phyloP scores from a whole-genome alignment of 2,329 filamentous ascomycete genomes.

The Huntiella abstrusa region DNA sequence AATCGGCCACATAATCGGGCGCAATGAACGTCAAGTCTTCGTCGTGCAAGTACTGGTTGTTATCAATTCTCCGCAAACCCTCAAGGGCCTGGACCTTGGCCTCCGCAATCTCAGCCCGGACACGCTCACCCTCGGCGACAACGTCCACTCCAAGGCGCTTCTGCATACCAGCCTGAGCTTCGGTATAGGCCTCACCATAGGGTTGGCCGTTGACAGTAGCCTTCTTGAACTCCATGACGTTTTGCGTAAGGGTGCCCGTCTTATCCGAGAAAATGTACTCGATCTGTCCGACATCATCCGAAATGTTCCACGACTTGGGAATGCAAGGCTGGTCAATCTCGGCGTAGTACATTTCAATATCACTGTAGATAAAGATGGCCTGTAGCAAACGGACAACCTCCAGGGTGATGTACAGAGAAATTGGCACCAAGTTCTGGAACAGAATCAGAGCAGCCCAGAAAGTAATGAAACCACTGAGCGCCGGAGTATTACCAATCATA shows the following conservation, averaged over 20 bases:
- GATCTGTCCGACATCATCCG: conserved; percentile 91
- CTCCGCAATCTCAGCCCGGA: conserved; percentile 57
- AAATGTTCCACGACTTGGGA: conserved; percentile 98
- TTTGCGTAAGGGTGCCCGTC: conserved; percentile 92
- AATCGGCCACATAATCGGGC: conserved; percentile 69
- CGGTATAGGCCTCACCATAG: conserved; percentile 94
- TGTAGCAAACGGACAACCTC: conserved; percentile 89
- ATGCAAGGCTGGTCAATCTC: conserved; percentile 85
- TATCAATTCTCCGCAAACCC: conserved; percentile 54
- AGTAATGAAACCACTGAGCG: conserved; percentile 78
- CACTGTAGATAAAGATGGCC: conserved; percentile 94
- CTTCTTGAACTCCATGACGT: conserved; percentile 99
- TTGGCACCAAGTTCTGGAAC: conserved; percentile 97
- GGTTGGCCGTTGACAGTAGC: conserved; percentile 88
- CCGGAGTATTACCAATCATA: conserved; percentile 55
- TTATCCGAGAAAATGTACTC: conserved; percentile 99
- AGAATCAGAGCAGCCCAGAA: conserved; percentile 91
- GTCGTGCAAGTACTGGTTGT: conserved; percentile 82
- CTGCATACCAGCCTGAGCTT: conserved; percentile 91
- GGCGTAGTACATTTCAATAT: conserved; percentile 93
- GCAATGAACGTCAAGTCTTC: conserved; percentile 85
- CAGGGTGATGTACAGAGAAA: conserved; percentile 91
- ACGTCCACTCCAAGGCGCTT: conserved; percentile 76
- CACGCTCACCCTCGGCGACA: conserved; percentile 56
- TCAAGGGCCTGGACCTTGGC: conserved; percentile 57